These are phyloP conservation scores for Myriosclerotinia curreyana DNA, from an alignment of 2,329 filamentous ascomycete genomes.

Conservation along the genomic window DNA sequence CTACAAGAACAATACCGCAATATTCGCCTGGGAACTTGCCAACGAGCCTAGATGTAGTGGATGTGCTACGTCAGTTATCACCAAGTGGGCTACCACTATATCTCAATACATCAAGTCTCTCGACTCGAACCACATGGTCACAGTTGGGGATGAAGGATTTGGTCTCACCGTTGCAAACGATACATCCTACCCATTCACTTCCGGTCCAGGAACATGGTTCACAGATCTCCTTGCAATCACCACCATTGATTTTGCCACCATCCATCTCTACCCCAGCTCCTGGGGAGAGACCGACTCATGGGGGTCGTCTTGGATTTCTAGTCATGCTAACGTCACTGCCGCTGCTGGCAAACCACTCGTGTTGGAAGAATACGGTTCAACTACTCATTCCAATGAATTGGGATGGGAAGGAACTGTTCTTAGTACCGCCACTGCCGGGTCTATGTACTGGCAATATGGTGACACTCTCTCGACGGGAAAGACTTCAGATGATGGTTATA, in stretches of 20 bases:
- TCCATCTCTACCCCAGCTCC: slow-evolving; percentile 49
- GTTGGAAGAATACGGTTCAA: slow-evolving; percentile 44
- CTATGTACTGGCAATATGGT: slow-evolving; percentile 39
- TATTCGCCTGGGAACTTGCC: slow-evolving; percentile 67
- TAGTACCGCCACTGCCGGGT: slow-evolving; percentile 31
- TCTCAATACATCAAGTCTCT: slow-evolving; percentile 63
- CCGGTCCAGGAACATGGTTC: slow-evolving; percentile 47
- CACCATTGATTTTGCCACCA: slow-evolving; percentile 50
- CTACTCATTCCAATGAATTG: slow-evolving; percentile 26
- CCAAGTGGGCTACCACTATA: slow-evolving; percentile 56
- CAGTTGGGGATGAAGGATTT: slow-evolving; percentile 63
- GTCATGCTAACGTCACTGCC: slow-evolving; percentile 44
- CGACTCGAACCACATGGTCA: slow-evolving; percentile 60
- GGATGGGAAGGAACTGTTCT: slow-evolving; percentile 34
- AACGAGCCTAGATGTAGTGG: slow-evolving; percentile 66
- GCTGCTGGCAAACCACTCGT: slow-evolving; percentile 44
- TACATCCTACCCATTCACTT: slow-evolving; percentile 45
- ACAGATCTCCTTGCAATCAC: slow-evolving; percentile 46
- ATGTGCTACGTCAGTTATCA: slow-evolving; percentile 57
- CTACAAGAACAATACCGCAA: slow-evolving; percentile 56
- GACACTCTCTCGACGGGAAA: slow-evolving; percentile 32
- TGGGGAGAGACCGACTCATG: slow-evolving; percentile 44
- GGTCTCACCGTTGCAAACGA: slow-evolving; percentile 40
- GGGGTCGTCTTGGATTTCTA: slow-evolving; percentile 48
- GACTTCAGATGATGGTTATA: slow-evolving; percentile 34